Conservation (phyloP, 208 protist genomes). For the Acanthamoeba healyi region DNA sequence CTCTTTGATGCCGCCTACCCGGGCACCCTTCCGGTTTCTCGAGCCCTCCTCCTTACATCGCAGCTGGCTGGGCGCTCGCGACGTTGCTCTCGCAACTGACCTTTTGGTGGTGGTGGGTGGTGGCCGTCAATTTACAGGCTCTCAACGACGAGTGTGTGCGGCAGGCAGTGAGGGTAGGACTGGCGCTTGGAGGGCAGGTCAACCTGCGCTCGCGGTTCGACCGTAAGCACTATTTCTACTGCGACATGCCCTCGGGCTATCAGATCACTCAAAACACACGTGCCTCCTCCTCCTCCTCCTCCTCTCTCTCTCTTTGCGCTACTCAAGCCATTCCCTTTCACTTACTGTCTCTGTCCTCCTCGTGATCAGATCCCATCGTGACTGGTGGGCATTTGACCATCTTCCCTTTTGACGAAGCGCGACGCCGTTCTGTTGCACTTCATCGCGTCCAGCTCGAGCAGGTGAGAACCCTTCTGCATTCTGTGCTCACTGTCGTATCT, state of each 20-base stretch:
- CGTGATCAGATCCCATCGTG: slow-evolving; percentile 76
- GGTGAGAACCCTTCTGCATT: background rate
- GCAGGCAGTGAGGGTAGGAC: slow-evolving; percentile 81
- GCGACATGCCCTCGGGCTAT: slow-evolving; percentile 88
- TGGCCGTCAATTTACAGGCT: slow-evolving; percentile 32
- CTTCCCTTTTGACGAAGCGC: background rate
- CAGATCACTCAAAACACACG: slow-evolving; percentile 89
- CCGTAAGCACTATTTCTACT: slow-evolving; percentile 91
- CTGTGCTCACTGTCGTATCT: background rate
- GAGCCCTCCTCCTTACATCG: background rate
- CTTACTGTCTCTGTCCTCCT: background rate
- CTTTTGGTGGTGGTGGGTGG: slow-evolving; percentile 17
- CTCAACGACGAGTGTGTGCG: slow-evolving; percentile 82
- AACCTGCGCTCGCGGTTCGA: slow-evolving; percentile 86
- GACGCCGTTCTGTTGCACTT: background rate
- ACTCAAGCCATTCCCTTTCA: background rate
- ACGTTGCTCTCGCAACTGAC: too few relatives aligned
- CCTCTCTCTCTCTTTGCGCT: background rate
- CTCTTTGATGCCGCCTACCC: slow-evolving; percentile 86
- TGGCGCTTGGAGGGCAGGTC: slow-evolving; percentile 79
- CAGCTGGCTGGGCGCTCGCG: too few relatives aligned
- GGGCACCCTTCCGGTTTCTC: slow-evolving; percentile 82
- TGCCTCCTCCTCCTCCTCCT: background rate
- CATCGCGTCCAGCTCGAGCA: slow-evolving; percentile 51
- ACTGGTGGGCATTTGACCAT: slow-evolving; percentile 72